phyloP scores from a whole-genome alignment of 176 grass and related monocot species.

The Oryza longistaminata region DNA sequence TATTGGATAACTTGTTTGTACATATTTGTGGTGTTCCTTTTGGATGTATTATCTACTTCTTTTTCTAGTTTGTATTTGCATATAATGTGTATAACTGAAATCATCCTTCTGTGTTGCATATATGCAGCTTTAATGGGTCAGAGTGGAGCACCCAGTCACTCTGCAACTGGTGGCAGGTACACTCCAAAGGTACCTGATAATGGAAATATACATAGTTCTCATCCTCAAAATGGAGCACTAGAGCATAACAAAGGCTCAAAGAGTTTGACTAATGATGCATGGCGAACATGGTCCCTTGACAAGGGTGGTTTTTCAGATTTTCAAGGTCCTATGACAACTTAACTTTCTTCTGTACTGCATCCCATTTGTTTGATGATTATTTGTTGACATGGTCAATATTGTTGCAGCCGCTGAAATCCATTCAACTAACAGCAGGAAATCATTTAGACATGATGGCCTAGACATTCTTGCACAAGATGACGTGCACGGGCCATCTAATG shows the following conservation, averaged over 20 bases:
- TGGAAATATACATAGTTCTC: constrained; percentile 27
- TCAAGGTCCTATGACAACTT: constrained; percentile 51
- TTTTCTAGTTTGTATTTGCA: constrained; percentile 15
- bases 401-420: constrained; percentile 58
- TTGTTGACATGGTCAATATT: constrained; percentile 41
- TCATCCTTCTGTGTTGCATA: constrained; percentile 4
- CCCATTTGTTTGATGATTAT: constrained; percentile 27
- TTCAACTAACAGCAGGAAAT: constrained; percentile 41
- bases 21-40: not conserved
- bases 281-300: constrained; percentile 60
- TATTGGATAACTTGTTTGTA: not conserved
- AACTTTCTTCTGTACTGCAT: constrained; percentile 21
- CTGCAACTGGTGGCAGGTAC: not conserved
- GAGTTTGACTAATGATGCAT: constrained; percentile 41
- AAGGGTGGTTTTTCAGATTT: constrained; percentile 55
- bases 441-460: constrained; percentile 13
- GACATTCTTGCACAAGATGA: constrained; percentile 35
- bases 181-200: constrained; percentile 24
- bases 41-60: not conserved
- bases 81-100: constrained; percentile 5
- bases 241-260: constrained; percentile 31
- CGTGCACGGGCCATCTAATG: constrained; percentile 41
- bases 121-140: constrained; percentile 37
- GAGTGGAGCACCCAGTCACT: constrained; percentile 5
- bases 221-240: constrained; percentile 51